A percentile compares a stretch with the other conserved stretches of the same genome.
Conservation (phyloP, 2,329 filamentous ascomycete genomes). For the Onygena corvina region DNA sequence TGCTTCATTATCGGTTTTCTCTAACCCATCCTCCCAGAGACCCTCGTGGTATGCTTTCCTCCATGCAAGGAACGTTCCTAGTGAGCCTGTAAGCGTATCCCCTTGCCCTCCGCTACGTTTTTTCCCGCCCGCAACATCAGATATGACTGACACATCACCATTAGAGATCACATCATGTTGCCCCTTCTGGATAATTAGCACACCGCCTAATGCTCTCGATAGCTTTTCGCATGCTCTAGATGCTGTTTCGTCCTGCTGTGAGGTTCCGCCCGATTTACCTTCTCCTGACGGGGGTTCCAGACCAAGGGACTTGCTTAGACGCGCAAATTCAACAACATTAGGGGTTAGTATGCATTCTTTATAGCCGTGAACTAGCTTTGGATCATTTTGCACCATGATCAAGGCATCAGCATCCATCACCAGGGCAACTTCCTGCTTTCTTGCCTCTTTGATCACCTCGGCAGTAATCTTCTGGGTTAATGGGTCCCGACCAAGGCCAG, state of each 20-base stretch:
- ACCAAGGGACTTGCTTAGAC: slow-evolving; percentile 63
- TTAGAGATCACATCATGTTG: slow-evolving; percentile 70
- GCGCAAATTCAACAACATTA: slow-evolving; percentile 84
- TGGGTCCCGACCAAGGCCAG: slow-evolving; percentile 76
- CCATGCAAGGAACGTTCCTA: slow-evolving; percentile 84
- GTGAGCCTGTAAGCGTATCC: slow-evolving; percentile 79
- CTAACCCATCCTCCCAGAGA: slow-evolving; percentile 52
- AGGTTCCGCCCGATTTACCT: slow-evolving; percentile 21
- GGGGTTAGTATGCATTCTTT: slow-evolving; percentile 78
- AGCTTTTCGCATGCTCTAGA: slow-evolving; percentile 55
- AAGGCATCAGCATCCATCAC: slow-evolving; percentile 89
- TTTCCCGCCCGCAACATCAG: slow-evolving; percentile 65
- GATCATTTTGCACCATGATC: slow-evolving; percentile 60
- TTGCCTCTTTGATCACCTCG: slow-evolving; percentile 65
- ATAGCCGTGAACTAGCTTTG: slow-evolving; percentile 69
- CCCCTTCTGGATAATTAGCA: slow-evolving; percentile 88
- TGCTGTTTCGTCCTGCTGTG: slow-evolving; percentile 29
- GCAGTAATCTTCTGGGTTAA: slow-evolving; percentile 82
- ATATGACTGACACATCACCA: slow-evolving; percentile 59
- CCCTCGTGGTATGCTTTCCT: slow-evolving; percentile 72
- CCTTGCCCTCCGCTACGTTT: slow-evolving; percentile 93
- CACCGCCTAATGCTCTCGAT: slow-evolving; percentile 65
- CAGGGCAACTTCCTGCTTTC: slow-evolving; percentile 58
- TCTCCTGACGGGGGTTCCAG: slow-evolving; percentile 40
- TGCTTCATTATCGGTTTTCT: slow-evolving; percentile 14